phyloP scores from a whole-genome alignment of 2,329 filamentous ascomycete species.

The Colletotrichum sp. region DNA sequence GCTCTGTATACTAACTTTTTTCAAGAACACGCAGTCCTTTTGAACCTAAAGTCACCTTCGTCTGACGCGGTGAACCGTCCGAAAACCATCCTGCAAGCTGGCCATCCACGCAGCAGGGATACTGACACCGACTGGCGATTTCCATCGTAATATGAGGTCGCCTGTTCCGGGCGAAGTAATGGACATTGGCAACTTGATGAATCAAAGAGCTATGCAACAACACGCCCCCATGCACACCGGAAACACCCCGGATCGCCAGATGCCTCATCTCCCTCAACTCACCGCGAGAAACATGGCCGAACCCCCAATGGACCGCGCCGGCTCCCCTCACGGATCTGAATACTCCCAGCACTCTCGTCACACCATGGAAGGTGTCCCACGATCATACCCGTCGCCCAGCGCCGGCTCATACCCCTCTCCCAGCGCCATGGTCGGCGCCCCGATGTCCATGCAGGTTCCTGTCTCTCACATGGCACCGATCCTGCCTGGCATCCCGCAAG shows the following conservation, averaged over 20 bases:
- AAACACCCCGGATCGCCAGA: slow-evolving; percentile 28
- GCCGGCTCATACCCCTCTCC: slow-evolving; percentile 57
- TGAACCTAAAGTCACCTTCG: slow-evolving; percentile 19
- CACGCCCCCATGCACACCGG: slow-evolving; percentile 27
- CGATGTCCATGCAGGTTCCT: slow-evolving; percentile 48
- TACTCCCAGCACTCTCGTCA: slow-evolving; percentile 60
- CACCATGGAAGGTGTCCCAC: slow-evolving; percentile 47
- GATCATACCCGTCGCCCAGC: slow-evolving; percentile 59
- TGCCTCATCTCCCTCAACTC: slow-evolving; percentile 30
- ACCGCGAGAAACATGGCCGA: slow-evolving; percentile 26
- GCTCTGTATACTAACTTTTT: background rate
- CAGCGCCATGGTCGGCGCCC: slow-evolving; percentile 48
- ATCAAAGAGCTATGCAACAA: slow-evolving; percentile 46
- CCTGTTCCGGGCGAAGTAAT: slow-evolving; percentile 54
- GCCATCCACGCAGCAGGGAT: slow-evolving; percentile 16
- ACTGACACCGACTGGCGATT: slow-evolving; percentile 3
- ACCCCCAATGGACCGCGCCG: slow-evolving; percentile 54
- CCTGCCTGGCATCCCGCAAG: slow-evolving; percentile 43
- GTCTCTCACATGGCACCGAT: slow-evolving; percentile 37
- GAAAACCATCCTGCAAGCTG: slow-evolving; percentile 14
- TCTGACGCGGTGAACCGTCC: slow-evolving; percentile 12
- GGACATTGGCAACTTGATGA: slow-evolving; percentile 59
- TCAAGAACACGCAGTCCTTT: slow-evolving; percentile 1
- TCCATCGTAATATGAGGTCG: slow-evolving; percentile 41
- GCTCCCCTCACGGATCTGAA: slow-evolving; percentile 65